Conservation (phyloP, 148 eudicot genomes). For the Pouteria glomerata region DNA sequence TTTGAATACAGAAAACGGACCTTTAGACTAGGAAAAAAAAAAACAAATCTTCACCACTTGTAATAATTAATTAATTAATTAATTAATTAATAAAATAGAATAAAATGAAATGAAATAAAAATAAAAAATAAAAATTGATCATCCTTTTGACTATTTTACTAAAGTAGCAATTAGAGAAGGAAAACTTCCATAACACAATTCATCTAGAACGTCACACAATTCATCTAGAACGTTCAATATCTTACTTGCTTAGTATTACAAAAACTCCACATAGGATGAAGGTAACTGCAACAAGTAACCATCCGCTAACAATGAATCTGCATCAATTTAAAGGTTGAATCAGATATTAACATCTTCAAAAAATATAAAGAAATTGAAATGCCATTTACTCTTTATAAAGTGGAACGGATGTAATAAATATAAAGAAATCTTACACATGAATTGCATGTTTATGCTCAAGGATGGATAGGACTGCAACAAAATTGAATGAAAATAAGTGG, state of each 20-base stretch:
- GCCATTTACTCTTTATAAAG: not conserved
- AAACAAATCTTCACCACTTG: too few relatives aligned
- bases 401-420: not conserved
- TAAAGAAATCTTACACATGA: conserved; percentile 52
- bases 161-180: conserved; percentile 1
- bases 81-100: too few relatives aligned
- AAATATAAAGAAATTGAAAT: not conserved
- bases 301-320: conserved; percentile 90
- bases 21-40: too few relatives aligned
- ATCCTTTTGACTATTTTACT: not conserved
- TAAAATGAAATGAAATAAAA: too few relatives aligned
- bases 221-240: not conserved
- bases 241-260: conserved; percentile 78
- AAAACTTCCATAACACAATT: too few relatives aligned
- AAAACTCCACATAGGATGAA: conserved; percentile 87
- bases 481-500: not conserved
- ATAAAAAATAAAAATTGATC: too few relatives aligned
- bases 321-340: conserved; percentile 17
- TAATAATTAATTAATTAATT: too few relatives aligned
- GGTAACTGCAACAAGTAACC: conserved; percentile 83
- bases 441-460: conserved; percentile 63
- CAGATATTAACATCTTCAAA: not conserved
- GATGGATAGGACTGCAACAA: conserved; percentile 61
- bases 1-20: too few relatives aligned
- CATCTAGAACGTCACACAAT: too few relatives aligned